Evolutionary conservation across 164 flowering plant genomes (phyloP).

Genomic region (Malania oleifera): DNA sequence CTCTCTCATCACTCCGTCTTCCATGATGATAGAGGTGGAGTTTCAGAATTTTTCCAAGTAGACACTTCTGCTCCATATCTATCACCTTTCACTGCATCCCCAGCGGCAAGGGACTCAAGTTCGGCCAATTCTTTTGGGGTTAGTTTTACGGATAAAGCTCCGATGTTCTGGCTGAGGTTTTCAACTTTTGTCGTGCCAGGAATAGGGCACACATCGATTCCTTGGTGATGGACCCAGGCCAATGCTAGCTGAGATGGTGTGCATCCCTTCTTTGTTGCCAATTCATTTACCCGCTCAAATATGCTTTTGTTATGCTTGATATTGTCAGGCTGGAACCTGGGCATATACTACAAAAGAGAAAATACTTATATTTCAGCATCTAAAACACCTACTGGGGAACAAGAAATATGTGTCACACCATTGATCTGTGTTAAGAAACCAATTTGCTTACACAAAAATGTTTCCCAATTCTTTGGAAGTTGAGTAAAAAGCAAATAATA

Average conservation of each 20-base stretch:
- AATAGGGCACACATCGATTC: conserved; percentile 1
- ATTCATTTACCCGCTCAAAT: background rate
- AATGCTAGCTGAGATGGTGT: no score
- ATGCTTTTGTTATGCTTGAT: background rate
- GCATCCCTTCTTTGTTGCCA: conserved; percentile 5
- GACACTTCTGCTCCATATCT: background rate
- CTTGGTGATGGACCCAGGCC: conserved; percentile 6
- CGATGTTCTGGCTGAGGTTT: conserved; percentile 4
- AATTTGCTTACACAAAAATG: no score
- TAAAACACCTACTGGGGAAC: no score
- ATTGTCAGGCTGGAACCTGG: conserved; percentile 4
- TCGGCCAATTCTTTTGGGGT: conserved; percentile 5
- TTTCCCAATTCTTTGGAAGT: no score
- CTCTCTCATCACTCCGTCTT: background rate
- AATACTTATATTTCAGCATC: no score
- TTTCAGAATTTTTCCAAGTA: background rate
- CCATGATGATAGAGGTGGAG: conserved; percentile 4
- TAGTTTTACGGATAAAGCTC: background rate
- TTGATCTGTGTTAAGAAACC: no score
- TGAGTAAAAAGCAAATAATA: no score
- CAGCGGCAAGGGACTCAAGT: background rate
- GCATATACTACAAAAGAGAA: background rate
- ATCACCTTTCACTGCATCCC: conserved; percentile 1
- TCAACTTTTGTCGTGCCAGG: conserved; percentile 5
- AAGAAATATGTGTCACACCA: no score